Evolutionary conservation across 2,329 filamentous ascomycete genomes (phyloP), one percentile per base, ranked within the genome.

Genomic region (Diaporthe sp.): DNA sequence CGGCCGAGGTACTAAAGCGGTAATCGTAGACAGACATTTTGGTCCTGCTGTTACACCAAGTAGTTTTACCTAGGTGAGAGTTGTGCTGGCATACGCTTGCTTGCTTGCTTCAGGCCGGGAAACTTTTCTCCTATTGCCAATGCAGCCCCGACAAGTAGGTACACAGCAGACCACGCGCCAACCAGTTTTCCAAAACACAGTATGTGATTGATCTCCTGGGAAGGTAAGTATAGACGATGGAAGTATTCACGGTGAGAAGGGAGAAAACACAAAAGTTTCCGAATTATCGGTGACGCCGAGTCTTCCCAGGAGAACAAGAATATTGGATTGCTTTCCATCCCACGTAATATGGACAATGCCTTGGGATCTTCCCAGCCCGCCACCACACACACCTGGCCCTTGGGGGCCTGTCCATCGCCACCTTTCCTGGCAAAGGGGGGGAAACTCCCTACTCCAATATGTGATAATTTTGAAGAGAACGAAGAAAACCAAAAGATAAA

Each of bases 31-130:
- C 4, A 19, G n/a, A n/a, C n/a, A n/a, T n/a, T n/a, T 25, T 28
- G 47, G 19, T 38, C 33, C 52, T 38, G n/a, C 55, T 52, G 64
- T 67, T 67, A 67, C 64, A 67, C 33, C 45, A 52, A 19, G 30
- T 68, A 54, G 33, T 68, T 54, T 68, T 40, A 54, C 33, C 47
- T 30, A 30, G 64, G 33, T 40, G 35, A 40, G 35, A 40, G 47
- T 30, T 30, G 5, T 54, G 60, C 40, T 66, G n/a, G 47, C 47
- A 67, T 67, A 52, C 33, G 64, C 33, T 40, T 68, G 47, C n/a
- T 40, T 13, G 64, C 33, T 40, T 68, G 47, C 30, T 40, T 13
- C n/a, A 38, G n/a, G 30, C 33, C 45, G 47, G 15, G n/a, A 19
- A n/a, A 22, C n/a, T 40, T 19, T 7, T n/a, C 30, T 38, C 13